phyloP scores from a whole-genome alignment of 257 asterid species.

The Dorcoceras hygrometricum region DNA sequence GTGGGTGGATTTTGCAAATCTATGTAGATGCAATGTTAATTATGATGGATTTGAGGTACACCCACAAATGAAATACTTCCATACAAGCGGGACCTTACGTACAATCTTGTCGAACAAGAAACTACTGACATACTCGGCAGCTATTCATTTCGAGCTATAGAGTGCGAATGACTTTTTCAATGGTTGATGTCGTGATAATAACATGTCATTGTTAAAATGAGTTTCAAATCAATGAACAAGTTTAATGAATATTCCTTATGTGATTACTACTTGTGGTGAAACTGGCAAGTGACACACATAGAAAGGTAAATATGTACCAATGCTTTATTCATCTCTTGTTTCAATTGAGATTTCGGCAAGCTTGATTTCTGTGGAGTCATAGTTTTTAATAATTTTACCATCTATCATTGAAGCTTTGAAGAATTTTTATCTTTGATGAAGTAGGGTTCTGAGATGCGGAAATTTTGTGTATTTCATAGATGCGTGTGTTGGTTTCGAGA shows the following conservation, averaged over 20 bases:
- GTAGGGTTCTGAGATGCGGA: not conserved
- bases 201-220: not conserved
- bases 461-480: not conserved
- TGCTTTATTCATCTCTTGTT: not conserved
- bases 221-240: not conserved
- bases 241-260: not conserved
- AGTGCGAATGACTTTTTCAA: not conserved
- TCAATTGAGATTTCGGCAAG: not conserved
- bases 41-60: too few relatives aligned
- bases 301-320: not conserved
- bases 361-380: not conserved
- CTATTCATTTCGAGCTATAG: constrained; percentile 8
- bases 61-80: too few relatives aligned
- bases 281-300: not conserved
- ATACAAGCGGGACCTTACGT: too few relatives aligned
- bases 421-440: not conserved
- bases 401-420: not conserved
- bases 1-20: too few relatives aligned
- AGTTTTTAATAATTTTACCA: not conserved
- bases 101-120: not conserved
- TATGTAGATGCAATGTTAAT: too few relatives aligned
- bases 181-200: not conserved
- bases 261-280: not conserved
- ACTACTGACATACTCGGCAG: not conserved
- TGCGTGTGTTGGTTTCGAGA: not conserved